Evolutionary conservation across 768 basidiomycete species (phyloP).

Genomic region (Boletus edulis): DNA sequence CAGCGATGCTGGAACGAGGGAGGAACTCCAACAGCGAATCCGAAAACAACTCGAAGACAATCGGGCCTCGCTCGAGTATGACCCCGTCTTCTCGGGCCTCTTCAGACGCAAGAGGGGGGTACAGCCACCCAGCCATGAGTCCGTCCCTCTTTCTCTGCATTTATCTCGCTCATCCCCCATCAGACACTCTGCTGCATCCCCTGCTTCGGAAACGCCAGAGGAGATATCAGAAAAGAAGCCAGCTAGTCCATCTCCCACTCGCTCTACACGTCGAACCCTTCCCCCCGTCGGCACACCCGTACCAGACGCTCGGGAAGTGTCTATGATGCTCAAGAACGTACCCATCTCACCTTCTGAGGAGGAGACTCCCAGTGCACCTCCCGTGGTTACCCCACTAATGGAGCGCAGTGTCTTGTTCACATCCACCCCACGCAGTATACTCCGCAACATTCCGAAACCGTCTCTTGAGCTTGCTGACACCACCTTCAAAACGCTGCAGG

Average conservation of each 20-base stretch:
- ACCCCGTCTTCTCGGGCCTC: slow-evolving; percentile 57
- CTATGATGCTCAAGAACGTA: slow-evolving; percentile 47
- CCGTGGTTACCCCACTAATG: slow-evolving; percentile 16
- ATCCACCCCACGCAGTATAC: slow-evolving; percentile 29
- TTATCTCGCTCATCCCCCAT: not conserved
- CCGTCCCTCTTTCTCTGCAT: not conserved
- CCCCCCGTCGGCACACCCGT: slow-evolving; percentile 43
- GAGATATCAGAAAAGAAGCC: slow-evolving; percentile 14
- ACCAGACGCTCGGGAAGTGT: slow-evolving; percentile 50
- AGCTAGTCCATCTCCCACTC: slow-evolving; percentile 16
- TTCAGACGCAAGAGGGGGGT: slow-evolving; percentile 41
- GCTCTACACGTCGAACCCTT: slow-evolving; percentile 22
- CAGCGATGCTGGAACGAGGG: slow-evolving; percentile 57
- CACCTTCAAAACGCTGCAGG: slow-evolving; percentile 21
- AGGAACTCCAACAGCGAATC: slow-evolving; percentile 60
- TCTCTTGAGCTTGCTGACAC: slow-evolving; percentile 20
- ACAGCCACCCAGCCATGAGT: slow-evolving; percentile 13
- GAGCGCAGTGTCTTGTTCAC: slow-evolving; percentile 13
- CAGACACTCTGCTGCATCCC: slow-evolving; percentile 19
- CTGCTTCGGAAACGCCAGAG: slow-evolving; percentile 10
- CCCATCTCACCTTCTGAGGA: slow-evolving; percentile 38
- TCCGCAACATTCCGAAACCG: slow-evolving; percentile 22
- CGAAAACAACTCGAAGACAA: slow-evolving; percentile 59
- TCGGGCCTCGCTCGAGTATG: slow-evolving; percentile 51
- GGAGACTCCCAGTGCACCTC: not conserved